Percentiles rank a stretch among this genome's conserved stretches.
Evolutionary conservation across 192 early-diverging fungal genomes (phyloP).

Genomic region (Pecoramyces ruminantium): DNA sequence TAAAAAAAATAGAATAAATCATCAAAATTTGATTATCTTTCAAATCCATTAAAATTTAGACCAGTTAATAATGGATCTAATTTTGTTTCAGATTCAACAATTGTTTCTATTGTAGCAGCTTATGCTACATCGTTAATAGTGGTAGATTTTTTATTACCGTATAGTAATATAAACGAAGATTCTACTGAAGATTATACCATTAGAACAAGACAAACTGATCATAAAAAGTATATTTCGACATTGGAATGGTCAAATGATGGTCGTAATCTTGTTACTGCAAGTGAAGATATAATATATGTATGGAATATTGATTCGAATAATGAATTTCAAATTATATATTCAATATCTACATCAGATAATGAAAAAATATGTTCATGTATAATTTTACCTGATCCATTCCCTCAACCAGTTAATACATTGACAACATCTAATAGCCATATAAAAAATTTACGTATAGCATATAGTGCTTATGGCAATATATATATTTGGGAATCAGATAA

Average conservation of each 20-base stretch:
- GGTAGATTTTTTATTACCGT: background rate
- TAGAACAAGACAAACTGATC: background rate
- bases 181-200: background rate
- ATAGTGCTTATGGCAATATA: background rate
- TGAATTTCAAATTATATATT: background rate
- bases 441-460: background rate
- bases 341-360: background rate
- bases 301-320: background rate
- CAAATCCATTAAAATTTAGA: background rate
- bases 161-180: background rate
- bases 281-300: background rate
- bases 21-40: background rate
- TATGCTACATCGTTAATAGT: background rate
- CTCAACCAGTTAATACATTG: background rate
- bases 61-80: background rate
- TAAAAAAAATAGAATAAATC: background rate
- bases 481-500: background rate
- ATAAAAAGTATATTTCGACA: background rate
- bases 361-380: background rate
- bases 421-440: background rate
- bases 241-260: background rate
- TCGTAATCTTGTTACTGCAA: background rate
- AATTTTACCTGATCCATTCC: background rate
- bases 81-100: background rate
- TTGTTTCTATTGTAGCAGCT: background rate